phyloP scores from a whole-genome alignment of 1,284 basidiomycete species.

The Tetrapyrgos nigripes region DNA sequence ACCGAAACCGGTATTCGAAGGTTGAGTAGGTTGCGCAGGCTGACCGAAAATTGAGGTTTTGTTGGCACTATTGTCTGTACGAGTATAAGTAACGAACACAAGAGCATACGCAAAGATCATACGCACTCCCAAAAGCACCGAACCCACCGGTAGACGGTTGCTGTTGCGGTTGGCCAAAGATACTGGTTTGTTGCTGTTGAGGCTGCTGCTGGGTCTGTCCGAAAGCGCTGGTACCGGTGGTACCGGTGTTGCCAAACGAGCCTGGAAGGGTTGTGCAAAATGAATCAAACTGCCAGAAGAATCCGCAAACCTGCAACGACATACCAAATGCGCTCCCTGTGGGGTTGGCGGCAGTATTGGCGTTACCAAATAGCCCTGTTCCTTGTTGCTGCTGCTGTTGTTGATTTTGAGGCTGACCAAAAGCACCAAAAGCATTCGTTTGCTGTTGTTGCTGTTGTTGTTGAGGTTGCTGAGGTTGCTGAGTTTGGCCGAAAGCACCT shows the following conservation, averaged over 20 bases:
- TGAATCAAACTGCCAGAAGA: not conserved
- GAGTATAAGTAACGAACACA: conserved; percentile 21
- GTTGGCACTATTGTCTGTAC: conserved; percentile 34
- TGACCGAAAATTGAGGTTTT: conserved; percentile 54
- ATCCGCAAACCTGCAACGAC: not conserved
- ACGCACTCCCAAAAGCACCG: conserved; percentile 47
- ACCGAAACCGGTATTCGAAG: conserved; percentile 26
- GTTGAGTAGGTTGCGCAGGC: conserved; percentile 33
- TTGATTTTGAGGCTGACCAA: conserved; percentile 39
- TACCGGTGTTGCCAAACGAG: conserved; percentile 4
- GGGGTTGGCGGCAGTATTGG: conserved; percentile 18
- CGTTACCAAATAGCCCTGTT: conserved; percentile 30
- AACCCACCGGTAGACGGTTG: conserved; percentile 30
- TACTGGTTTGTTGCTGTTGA: conserved; percentile 31
- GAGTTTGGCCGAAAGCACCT: conserved; percentile 52
- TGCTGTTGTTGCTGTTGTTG: conserved; percentile 21
- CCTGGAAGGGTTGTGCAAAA: not conserved
- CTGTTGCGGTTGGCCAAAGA: conserved; percentile 25
- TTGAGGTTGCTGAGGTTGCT: conserved; percentile 43
- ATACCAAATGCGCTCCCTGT: conserved; percentile 29
- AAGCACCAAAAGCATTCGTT: conserved; percentile 27
- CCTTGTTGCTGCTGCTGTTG: conserved; percentile 10
- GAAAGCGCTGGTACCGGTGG: conserved; percentile 34
- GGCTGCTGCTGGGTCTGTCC: conserved; percentile 30
- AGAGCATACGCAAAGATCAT: conserved; percentile 4